A percentile compares a stretch with the other conserved stretches of the same genome.
Conservation (phyloP, 768 basidiomycete genomes). For the Calocybe gangraenosa region DNA sequence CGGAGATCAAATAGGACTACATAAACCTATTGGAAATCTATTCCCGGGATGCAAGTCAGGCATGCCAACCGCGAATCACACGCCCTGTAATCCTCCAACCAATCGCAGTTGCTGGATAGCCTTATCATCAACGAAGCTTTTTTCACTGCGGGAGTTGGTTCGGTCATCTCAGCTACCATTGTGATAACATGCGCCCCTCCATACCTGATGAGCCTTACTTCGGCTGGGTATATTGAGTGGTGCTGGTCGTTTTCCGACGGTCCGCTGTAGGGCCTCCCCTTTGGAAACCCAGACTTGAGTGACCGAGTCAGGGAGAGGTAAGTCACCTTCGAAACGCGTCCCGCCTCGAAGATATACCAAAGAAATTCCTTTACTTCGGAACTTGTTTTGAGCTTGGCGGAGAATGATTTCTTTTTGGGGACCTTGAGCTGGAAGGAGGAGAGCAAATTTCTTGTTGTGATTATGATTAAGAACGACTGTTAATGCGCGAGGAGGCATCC, state of each 20-base stretch:
- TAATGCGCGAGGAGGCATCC: conserved; percentile 26
- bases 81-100: conserved; percentile 25
- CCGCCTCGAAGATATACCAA: conserved; percentile 28
- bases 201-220: conserved; percentile 26
- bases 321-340: conserved; percentile 16
- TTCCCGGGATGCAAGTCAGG: conserved; percentile 36
- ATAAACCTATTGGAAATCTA: conserved; percentile 27
- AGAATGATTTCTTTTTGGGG: conserved; percentile 23
- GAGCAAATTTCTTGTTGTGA: conserved; percentile 26
- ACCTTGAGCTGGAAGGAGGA: conserved; percentile 14
- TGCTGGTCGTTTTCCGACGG: conserved; percentile 17
- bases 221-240: conserved; percentile 11
- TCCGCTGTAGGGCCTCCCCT: conserved; percentile 29
- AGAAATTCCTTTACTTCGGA: conserved; percentile 27
- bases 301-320: conserved; percentile 17
- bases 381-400: conserved; percentile 33
- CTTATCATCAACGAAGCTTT: conserved; percentile 27
- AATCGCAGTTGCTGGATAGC: conserved; percentile 29
- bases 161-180: background rate
- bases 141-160: conserved; percentile 12
- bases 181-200: background rate
- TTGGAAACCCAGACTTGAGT: conserved; percentile 29
- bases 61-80: conserved; percentile 28
- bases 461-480: conserved; percentile 33
- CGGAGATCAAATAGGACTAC: background rate